Conservation (phyloP, 331 rosid genomes). For the Acacia concinna region DNA sequence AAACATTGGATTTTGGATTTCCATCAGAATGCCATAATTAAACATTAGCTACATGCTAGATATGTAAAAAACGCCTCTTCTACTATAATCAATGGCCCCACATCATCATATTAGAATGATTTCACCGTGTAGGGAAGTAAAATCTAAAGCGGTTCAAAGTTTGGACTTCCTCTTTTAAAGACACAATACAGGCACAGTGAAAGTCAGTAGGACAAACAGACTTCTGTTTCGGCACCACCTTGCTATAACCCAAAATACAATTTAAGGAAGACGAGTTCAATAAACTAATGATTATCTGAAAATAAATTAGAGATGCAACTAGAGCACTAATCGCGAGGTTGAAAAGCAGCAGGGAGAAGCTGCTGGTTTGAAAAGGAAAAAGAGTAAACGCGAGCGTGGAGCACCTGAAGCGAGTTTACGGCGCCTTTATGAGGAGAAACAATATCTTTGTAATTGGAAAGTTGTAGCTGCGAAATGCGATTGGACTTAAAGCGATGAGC, state of each 20-base stretch:
- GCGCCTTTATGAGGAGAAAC: constrained; percentile 47
- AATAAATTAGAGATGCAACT: neutral
- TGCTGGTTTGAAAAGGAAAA: neutral
- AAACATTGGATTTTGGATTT: constrained; percentile 27
- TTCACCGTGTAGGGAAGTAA: no score
- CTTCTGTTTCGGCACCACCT: neutral
- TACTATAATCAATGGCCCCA: neutral
- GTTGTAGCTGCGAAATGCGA: constrained; percentile 36
- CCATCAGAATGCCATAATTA: constrained; percentile 3
- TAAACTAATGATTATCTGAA: neutral
- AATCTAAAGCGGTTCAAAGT: neutral
- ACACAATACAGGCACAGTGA: neutral
- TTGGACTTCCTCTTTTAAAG: neutral
- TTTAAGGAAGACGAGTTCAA: neutral
- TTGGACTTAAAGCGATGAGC: constrained; percentile 39
- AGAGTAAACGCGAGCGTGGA: neutral
- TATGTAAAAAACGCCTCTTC: neutral
- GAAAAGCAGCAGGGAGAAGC: neutral
- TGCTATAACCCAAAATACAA: neutral
- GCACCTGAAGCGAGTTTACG: constrained; percentile 49
- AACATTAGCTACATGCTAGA: neutral
- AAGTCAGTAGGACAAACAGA: neutral
- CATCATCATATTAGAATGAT: neutral
- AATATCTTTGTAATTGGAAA: constrained; percentile 45
- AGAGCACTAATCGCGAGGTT: neutral